Evolutionary conservation across 164 flowering plant genomes (phyloP), one percentile per base, ranked within the genome.

Genomic region (Liriodendron chinense): DNA sequence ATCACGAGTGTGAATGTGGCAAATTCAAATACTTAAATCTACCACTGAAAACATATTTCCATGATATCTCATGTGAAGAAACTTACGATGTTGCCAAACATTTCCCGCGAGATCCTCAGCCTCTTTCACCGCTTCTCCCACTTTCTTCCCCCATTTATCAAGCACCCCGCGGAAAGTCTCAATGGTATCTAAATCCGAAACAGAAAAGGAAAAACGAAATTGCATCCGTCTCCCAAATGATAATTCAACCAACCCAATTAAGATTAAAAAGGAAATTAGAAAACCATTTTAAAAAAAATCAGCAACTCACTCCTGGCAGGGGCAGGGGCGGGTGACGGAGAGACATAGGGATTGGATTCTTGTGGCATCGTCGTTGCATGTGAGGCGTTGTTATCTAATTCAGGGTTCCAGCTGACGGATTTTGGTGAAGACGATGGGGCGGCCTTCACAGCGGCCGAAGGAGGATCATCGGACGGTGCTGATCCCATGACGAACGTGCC

Each of bases 1-100:
- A 16, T 53, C 59, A 53, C 3, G 18, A 10, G 18, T 3, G 18
- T 53, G 59, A 53, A 10, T 53, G 13, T 16, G 18, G 59, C 13
- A 53, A 12, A 53, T 53, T 53, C 59, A 53, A 53, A 53, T 53
- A 53, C 13, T 12, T 12, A 53, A 16, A 53, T 53, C 59, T 53
- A 53, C 13, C 59, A 53, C 59, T 16, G 18, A 53, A 53, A 53
- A 3, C 59, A 53, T 16, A 53, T 53, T 12, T 53, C 13, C 59
- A 53, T 8, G 59, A 12, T 8, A 53, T 53, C 59, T 20, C 22
- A 63, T n/a, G 24, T 13, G 24, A 21, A 16, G 22, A 70, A 69
- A 80, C 92, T 86, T 77, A 94, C 98, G 86, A 78, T 94, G 98
- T 72, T 94, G 97, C 98, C 95, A 94, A 82, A 89, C 83, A 73